Evolutionary conservation across 805 yeast species (phyloP), one percentile per base, ranked within the genome.

Genomic region (Suhomyces xylopsoci): DNA sequence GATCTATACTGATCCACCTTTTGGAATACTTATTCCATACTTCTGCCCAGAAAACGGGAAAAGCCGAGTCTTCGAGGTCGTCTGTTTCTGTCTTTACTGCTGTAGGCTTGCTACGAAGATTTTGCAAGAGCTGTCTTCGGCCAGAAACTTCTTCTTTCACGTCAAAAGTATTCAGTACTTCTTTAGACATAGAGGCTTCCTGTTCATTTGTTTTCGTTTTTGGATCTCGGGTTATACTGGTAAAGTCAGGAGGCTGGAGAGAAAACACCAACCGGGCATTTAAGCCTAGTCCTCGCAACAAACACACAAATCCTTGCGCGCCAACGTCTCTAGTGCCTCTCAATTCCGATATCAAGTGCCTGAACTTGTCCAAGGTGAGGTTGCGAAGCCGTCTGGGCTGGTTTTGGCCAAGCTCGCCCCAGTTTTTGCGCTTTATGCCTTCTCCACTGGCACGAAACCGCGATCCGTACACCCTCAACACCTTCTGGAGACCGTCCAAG

Each of bases 31-130:
- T 79, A 64, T 93, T 92, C 96, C 96, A 93, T 0, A 88, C 97
- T 65, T 94, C 99, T 20, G 84, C 84, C 99, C 99, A 94, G 63
- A 86, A 91, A 0, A 91, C 78, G 0, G 97, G 97, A 61, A 74
- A 86, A 7, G 52, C 54, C 2, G 74, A 66, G 17, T 64, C 63
- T 8, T 58, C 62, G 45, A 68, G 64, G 14, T 53, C 44, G 9
- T 36, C 40, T 19, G 15, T 17, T 30, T 50, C 51, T 17, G 43
- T 5, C 12, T 55, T 63, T 62, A 47, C 66, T 55, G 48, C 49
- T n/a, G 49, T 49, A 10, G 55, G 36, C 26, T 53, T 50, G 14
- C 49, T 30, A 32, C 60, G 46, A 17, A 43, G 48, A 49, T 28
- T 30, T 14, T 45, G 63, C 34, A 40, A 60, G 55, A 54, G 42